These are phyloP conservation scores for Epichloe coenophiala DNA, from an alignment of 2,329 filamentous ascomycete species.

Conservation along the genomic window DNA sequence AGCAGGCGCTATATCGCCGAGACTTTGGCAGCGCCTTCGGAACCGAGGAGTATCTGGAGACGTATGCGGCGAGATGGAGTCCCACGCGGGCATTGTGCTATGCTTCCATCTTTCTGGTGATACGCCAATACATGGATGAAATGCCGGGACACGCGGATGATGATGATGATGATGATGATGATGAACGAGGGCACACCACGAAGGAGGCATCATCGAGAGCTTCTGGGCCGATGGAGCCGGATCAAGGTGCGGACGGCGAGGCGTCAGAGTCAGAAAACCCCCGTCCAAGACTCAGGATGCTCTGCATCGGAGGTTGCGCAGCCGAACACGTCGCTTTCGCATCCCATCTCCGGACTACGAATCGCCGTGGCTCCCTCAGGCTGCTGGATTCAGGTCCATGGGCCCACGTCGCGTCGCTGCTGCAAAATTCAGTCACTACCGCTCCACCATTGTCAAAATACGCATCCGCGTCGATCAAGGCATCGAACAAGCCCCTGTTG, in stretches of 20 bases:
- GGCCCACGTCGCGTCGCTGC: constrained; percentile 44
- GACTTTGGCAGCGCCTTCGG: constrained; percentile 76
- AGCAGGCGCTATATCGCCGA: constrained; percentile 70
- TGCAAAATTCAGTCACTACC: constrained; percentile 43
- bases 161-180: not conserved
- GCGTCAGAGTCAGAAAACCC: not conserved
- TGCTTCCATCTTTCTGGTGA: constrained; percentile 35
- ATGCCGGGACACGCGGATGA: constrained; percentile 7
- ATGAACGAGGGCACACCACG: not conserved
- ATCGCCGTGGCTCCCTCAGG: constrained; percentile 29
- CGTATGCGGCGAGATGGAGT: constrained; percentile 86
- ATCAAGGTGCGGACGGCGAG: not conserved
- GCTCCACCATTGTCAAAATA: constrained; percentile 38
- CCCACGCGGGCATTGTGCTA: constrained; percentile 77
- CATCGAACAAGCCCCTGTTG: constrained; percentile 32
- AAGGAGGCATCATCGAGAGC: not conserved
- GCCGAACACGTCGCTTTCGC: constrained; percentile 47
- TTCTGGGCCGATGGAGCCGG: not conserved
- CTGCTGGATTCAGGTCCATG: constrained; percentile 80
- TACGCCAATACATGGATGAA: constrained; percentile 21
- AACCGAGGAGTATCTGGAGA: constrained; percentile 54
- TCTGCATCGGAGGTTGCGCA: constrained; percentile 43
- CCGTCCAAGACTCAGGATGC: constrained; percentile 21
- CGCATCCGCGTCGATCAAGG: constrained; percentile 32
- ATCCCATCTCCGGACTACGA: constrained; percentile 23